Evolutionary conservation across 1,284 basidiomycete genomes (phyloP), one percentile per base, ranked within the genome.

Genomic region (Pseudozyma sp.): DNA sequence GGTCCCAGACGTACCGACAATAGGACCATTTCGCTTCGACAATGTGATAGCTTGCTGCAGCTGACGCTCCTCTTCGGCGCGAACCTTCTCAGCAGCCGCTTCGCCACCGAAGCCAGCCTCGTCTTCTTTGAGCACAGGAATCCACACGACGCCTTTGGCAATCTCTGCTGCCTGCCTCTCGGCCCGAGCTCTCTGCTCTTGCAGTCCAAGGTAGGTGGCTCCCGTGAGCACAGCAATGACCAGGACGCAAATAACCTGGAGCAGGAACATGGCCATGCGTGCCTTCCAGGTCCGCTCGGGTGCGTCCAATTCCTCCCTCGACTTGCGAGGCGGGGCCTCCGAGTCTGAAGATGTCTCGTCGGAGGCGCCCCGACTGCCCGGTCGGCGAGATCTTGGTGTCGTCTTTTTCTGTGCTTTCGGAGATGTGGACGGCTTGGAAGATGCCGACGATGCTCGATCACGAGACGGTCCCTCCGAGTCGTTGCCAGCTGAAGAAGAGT

Each of bases 91-190:
- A 1, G 55, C 56, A 11, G 1, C 33, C 11, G 60, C 49, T 17
- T 59, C 66, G 8, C 49, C 55, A 4, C 54, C 57, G 42, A 69
- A 66, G 45, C 70, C 67, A 6, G 72, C 75, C 52, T 75, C 69
- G 34, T 78, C 66, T 29, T 78, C 76, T 45, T 75, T 78, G 50
- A 78, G 49, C 3, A 71, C 73, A 2, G 75, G 74, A 11, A 71
- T 68, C 71, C 72, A 79, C 17, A 74, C 57, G n/a, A 80, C 75
- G 17, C 73, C 66, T 59, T 77, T 72, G n/a, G 77, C 77, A 39
- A 79, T 77, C 40, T 56, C 55, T 7, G 67, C 64, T 14, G 74
- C 75, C 19, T 68, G 62, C 19, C 57, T 56, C 31, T 76, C 68
- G 9, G 57, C 52, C 13, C 56, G 55, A 9, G 57, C 50, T 46